Percentiles rank a stretch among this genome's conserved stretches.
Conservation (phyloP, 192 early-diverging fungal genomes). For the Mortierella alpina region DNA sequence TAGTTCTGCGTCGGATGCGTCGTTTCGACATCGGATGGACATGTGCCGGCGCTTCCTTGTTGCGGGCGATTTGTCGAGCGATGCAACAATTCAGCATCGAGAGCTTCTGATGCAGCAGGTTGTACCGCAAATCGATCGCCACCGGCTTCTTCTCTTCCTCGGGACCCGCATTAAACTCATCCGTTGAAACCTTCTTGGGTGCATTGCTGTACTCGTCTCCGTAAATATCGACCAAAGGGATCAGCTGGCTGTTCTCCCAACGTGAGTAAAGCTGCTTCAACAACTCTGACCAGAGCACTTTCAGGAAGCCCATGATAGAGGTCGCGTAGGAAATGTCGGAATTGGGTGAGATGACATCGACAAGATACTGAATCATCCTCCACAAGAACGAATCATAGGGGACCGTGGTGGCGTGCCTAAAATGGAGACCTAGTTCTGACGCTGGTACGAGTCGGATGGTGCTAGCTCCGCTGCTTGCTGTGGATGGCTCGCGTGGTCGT, state of each 20-base stretch:
- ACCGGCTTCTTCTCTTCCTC: slow-evolving; percentile 37
- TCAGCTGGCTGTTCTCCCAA: slow-evolving; percentile 68
- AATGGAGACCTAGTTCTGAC: slow-evolving; percentile 52
- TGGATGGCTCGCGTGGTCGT: background rate
- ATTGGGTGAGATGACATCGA: slow-evolving; percentile 57
- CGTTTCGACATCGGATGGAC: slow-evolving; percentile 28
- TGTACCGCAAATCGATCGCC: slow-evolving; percentile 74
- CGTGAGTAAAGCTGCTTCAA: slow-evolving; percentile 68
- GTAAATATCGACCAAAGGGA: slow-evolving; percentile 63
- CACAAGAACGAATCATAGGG: slow-evolving; percentile 66
- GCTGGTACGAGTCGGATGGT: slow-evolving; percentile 45
- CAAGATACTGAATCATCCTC: slow-evolving; percentile 59
- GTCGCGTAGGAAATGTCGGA: slow-evolving; percentile 56
- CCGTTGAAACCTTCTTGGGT: background rate
- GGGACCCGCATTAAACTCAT: background rate
- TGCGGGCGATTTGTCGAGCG: slow-evolving; percentile 50
- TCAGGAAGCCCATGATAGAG: slow-evolving; percentile 73
- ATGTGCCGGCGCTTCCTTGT: slow-evolving; percentile 17
- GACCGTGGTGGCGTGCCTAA: slow-evolving; percentile 55
- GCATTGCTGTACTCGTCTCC: slow-evolving; percentile 13
- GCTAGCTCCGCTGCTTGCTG: background rate
- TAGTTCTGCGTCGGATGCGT: slow-evolving; percentile 10
- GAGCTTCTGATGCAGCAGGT: slow-evolving; percentile 78
- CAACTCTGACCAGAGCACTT: slow-evolving; percentile 75
- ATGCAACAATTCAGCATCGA: slow-evolving; percentile 88